Base-by-base conservation (phyloP, 2,329 filamentous ascomycete genomes). In the Diaporthe helianthi region DNA sequence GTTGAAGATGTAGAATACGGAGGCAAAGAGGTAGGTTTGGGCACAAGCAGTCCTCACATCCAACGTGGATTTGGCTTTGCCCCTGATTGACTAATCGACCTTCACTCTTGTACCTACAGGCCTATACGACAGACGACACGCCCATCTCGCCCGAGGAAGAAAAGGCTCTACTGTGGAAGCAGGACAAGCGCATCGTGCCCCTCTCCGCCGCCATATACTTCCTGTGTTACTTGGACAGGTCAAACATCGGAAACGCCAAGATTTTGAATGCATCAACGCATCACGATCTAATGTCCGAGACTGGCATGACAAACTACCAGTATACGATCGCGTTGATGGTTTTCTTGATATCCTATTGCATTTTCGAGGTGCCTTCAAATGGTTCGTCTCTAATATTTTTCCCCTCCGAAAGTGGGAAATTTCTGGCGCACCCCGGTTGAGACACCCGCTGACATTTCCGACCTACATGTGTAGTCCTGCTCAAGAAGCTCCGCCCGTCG, bases 331-430 rank as follows among this genome's bases (percentile, higher is more conserved):
- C 81, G 8, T 84, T 91, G 65, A 82, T 84, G 73, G 84, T 90
- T 70, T 83, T 90, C 61, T 87, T 90, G 70, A 83, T 88, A 41
- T 87, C 87, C 2, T 90, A 83, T 72, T 68, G 26, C 68, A 61
- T 89, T 90, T 75, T n/a, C n/a, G 89, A 90, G 74, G 84, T 90
- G 10, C 89, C 89, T 1, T 89, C 86, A 46, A 90, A 90, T 73
- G 83, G 58, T 66, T 15, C 19, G 66, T 4, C 13, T n/a, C 13
- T n/a, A 15, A 26, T 24, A n/a, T 2, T 29, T 7, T 0, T 26
- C 22, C 3, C n/a, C 33, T 12, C 10, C 2, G 22, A 22, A 36
- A 26, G 10, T 7, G 10, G 4, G n/a, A n/a, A n/a, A n/a, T 5
- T 19, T n/a, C 4, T 22, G 44, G 29, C 13, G 33, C 4, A 15